These are phyloP conservation scores for Agaricus sinodeliciosus DNA, from an alignment of 768 basidiomycete species.

Conservation along the genomic window DNA sequence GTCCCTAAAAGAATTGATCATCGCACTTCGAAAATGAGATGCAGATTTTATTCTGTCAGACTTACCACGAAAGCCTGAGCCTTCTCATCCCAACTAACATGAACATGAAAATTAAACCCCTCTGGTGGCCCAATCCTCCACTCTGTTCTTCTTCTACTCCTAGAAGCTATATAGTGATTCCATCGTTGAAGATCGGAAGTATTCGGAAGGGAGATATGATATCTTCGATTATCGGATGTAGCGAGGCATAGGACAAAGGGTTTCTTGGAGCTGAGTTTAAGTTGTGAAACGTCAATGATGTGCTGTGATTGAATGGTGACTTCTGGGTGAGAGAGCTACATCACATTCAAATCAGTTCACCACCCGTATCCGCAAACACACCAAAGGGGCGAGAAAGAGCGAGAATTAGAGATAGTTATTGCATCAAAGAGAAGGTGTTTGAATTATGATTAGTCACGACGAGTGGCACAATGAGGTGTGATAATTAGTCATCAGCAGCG, in stretches of 20 bases:
- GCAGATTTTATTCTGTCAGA: neutral
- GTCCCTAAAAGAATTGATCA: slow-evolving; percentile 1
- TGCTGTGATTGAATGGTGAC: slow-evolving; percentile 7
- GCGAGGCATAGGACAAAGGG: slow-evolving; percentile 9
- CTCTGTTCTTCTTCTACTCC: neutral
- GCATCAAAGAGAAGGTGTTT: neutral
- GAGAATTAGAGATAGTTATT: neutral
- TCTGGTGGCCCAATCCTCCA: slow-evolving; percentile 3
- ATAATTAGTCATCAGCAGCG: slow-evolving; percentile 2
- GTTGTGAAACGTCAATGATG: slow-evolving; percentile 12
- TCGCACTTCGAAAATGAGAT: neutral
- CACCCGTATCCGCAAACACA: neutral
- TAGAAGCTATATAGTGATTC: slow-evolving; percentile 2
- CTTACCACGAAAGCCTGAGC: slow-evolving; percentile 7
- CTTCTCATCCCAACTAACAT: slow-evolving; percentile 7
- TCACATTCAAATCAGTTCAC: neutral
- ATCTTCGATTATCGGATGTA: slow-evolving; percentile 7
- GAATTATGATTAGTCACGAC: neutral
- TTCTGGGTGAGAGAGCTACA: slow-evolving; percentile 9
- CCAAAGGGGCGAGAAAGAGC: no score
- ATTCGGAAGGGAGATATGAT: slow-evolving; percentile 10
- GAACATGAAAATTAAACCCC: slow-evolving; percentile 10
- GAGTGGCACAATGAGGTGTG: neutral
- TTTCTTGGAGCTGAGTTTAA: slow-evolving; percentile 7
- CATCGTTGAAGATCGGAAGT: slow-evolving; percentile 8